Evolutionary conservation across 2,329 filamentous ascomycete genomes (phyloP).

Genomic region (Cercospora sp.): DNA sequence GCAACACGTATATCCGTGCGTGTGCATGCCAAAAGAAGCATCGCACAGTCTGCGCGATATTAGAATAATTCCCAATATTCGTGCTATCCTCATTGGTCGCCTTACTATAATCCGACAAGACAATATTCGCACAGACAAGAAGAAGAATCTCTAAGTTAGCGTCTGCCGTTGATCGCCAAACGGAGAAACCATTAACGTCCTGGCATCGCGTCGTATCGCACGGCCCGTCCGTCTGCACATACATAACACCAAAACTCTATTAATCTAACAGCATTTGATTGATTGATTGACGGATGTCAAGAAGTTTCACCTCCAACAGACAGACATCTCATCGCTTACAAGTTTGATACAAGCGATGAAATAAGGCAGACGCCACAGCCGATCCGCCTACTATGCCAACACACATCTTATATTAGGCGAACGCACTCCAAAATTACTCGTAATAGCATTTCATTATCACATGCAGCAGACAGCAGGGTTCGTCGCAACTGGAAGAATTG

Average conservation of each 20-base stretch:
- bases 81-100: neutral
- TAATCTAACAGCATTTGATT: neutral
- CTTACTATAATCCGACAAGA: neutral
- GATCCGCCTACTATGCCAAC: neutral
- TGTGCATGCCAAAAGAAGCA: no score
- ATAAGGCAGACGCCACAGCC: neutral
- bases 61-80: no score
- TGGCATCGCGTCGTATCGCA: no score
- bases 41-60: no score
- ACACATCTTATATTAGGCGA: neutral
- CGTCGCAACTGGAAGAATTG: neutral
- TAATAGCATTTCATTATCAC: neutral
- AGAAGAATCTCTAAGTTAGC: no score
- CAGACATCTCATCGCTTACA: neutral
- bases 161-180: neutral
- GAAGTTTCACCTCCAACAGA: neutral
- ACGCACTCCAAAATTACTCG: neutral
- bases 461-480: neutral
- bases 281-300: neutral
- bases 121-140: no score
- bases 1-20: neutral
- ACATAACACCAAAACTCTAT: neutral
- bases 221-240: neutral
- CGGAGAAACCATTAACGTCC: neutral
- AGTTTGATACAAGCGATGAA: neutral